Evolutionary conservation across 2,329 filamentous ascomycete species (phyloP).

Genomic region (Fusarium kyushuense): DNA sequence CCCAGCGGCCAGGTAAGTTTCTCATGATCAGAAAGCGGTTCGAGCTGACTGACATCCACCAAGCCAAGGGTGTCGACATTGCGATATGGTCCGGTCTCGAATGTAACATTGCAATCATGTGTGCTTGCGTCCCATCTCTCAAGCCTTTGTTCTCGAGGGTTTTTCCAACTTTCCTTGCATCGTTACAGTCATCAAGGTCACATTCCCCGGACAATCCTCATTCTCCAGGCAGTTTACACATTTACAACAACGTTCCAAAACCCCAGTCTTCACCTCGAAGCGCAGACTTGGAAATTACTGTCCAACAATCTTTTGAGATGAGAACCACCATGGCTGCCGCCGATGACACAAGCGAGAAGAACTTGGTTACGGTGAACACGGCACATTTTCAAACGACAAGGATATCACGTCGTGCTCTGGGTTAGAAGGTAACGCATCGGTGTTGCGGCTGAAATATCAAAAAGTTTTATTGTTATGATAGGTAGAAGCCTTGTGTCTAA

Average conservation of each 20-base stretch:
- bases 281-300: not conserved
- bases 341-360: not conserved
- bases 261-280: not conserved
- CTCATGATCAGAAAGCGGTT: rapidly evolving
- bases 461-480: too few relatives aligned
- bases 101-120: slow-evolving; percentile 12
- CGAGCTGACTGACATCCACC: not conserved
- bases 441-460: not conserved
- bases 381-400: not conserved
- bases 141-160: not conserved
- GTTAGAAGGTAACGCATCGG: not conserved
- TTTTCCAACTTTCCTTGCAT: not conserved
- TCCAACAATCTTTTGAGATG: slow-evolving; percentile 1
- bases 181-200: not conserved
- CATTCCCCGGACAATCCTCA: not conserved
- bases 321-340: not conserved
- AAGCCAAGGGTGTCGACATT: slow-evolving; percentile 6
- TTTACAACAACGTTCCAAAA: not conserved
- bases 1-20: not conserved
- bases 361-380: not conserved
- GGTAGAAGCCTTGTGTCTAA: too few relatives aligned
- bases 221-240: not conserved
- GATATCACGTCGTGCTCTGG: not conserved
- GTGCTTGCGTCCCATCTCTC: slow-evolving; percentile 1
- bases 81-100: not conserved